Conservation (phyloP, 305 asterid genomes). For the Solanum hybrid region DNA sequence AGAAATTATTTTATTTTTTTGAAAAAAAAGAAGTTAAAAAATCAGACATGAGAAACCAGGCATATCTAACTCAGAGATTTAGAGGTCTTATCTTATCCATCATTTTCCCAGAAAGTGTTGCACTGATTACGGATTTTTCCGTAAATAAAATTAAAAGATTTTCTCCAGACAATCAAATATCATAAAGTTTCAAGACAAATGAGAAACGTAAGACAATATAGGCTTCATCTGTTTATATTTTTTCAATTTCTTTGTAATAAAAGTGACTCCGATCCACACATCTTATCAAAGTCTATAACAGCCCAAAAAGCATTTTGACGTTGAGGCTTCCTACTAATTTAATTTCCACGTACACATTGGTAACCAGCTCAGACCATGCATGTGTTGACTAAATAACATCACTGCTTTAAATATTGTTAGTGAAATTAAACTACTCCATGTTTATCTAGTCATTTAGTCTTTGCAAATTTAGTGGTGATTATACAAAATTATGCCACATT, state of each 20-base stretch:
- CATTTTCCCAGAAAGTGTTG: not conserved
- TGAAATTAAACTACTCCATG: not conserved
- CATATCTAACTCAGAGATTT: not conserved
- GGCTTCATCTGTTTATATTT: not conserved
- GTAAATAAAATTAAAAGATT: not conserved
- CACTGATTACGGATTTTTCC: not conserved
- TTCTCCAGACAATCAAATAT: not conserved
- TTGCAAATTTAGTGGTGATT: not conserved
- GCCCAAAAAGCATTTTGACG: not conserved
- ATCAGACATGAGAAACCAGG: not conserved
- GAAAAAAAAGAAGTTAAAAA: not conserved
- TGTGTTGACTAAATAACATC: not conserved
- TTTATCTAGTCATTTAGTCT: not conserved
- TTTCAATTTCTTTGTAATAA: not conserved
- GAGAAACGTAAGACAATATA: not conserved
- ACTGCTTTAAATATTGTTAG: not conserved
- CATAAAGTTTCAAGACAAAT: not conserved
- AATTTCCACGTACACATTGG: not conserved
- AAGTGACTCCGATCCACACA: not conserved
- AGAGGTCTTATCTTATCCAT: constrained; percentile 2
- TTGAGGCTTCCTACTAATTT: not conserved
- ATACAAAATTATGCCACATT: not conserved
- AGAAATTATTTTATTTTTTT: not conserved
- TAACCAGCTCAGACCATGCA: not conserved
- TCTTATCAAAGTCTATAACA: not conserved